Conservation (phyloP, 176 grass and related monocot genomes). For the Juncus inflexus region DNA sequence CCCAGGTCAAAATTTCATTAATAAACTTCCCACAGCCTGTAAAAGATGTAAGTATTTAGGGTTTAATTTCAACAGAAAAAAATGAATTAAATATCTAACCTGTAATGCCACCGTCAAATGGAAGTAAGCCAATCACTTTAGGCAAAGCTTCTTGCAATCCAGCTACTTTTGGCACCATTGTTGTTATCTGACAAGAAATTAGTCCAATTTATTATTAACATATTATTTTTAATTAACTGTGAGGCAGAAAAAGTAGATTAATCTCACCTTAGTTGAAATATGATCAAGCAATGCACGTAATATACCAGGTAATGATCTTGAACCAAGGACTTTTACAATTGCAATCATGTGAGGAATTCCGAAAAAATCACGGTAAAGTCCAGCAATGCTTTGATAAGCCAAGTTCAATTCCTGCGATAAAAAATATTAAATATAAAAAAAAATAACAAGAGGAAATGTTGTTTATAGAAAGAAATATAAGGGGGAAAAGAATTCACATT, state of each 20-base stretch:
- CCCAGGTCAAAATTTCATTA: slow-evolving; percentile 97
- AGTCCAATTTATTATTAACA: slow-evolving; percentile 19
- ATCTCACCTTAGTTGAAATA: slow-evolving; percentile 83
- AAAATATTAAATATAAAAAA: slow-evolving; percentile 24
- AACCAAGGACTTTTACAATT: slow-evolving; percentile 87
- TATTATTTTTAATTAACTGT: slow-evolving; percentile 3
- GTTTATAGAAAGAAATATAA: no score
- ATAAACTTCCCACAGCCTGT: slow-evolving; percentile 89
- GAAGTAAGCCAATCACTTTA: slow-evolving; percentile 86
- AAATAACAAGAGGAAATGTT: slow-evolving; percentile 16
- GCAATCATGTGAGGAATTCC: slow-evolving; percentile 98
- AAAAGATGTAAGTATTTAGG: slow-evolving; percentile 28
- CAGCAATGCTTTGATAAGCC: slow-evolving; percentile 72
- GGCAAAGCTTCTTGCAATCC: slow-evolving; percentile 86
- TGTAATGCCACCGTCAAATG: slow-evolving; percentile 93
- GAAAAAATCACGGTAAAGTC: slow-evolving; percentile 86
- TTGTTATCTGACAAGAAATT: slow-evolving; percentile 64
- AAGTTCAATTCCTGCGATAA: slow-evolving; percentile 80
- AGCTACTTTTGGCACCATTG: slow-evolving; percentile 80
- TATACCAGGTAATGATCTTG: slow-evolving; percentile 93
- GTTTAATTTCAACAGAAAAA: neutral
- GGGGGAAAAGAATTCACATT: slow-evolving; percentile 40
- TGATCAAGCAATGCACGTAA: slow-evolving; percentile 93
- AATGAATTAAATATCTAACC: slow-evolving; percentile 40
- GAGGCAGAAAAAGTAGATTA: neutral